Evolutionary conservation across 805 yeast genomes (phyloP).

Genomic region (Kazachstania kunashirensis): DNA sequence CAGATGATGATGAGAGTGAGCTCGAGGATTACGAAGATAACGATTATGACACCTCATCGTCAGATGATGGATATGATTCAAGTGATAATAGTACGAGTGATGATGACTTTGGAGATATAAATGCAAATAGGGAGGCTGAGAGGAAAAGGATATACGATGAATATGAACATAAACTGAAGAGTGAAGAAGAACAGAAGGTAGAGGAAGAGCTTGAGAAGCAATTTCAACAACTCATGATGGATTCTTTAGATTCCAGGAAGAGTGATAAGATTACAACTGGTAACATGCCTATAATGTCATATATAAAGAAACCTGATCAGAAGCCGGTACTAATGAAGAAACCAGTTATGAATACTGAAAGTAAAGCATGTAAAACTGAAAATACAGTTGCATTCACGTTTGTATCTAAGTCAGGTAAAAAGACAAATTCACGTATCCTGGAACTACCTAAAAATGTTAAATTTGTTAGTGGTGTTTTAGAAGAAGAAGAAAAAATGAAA

Average conservation of each 20-base stretch:
- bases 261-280: constrained; percentile 21
- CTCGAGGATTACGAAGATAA: constrained; percentile 19
- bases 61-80: constrained; percentile 8
- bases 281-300: constrained; percentile 18
- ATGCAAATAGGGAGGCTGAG: constrained; percentile 28
- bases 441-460: constrained; percentile 44
- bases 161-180: constrained; percentile 30
- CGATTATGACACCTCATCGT: background rate
- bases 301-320: background rate
- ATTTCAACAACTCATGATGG: constrained; percentile 42
- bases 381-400: constrained; percentile 41
- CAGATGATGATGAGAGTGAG: constrained; percentile 16
- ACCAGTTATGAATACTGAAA: background rate
- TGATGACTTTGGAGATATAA: constrained; percentile 19
- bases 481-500: constrained; percentile 41
- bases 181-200: constrained; percentile 37
- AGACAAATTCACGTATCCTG: constrained; percentile 35
- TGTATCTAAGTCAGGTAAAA: constrained; percentile 45
- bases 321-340: background rate
- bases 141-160: constrained; percentile 30
- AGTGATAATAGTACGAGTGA: constrained; percentile 18
- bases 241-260: constrained; percentile 37
- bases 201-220: constrained; percentile 49
- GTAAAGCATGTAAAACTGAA: background rate
- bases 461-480: constrained; percentile 43